Base-by-base conservation (phyloP, 2,329 filamentous ascomycete genomes). In the Sodiomyces alkalinus region DNA sequence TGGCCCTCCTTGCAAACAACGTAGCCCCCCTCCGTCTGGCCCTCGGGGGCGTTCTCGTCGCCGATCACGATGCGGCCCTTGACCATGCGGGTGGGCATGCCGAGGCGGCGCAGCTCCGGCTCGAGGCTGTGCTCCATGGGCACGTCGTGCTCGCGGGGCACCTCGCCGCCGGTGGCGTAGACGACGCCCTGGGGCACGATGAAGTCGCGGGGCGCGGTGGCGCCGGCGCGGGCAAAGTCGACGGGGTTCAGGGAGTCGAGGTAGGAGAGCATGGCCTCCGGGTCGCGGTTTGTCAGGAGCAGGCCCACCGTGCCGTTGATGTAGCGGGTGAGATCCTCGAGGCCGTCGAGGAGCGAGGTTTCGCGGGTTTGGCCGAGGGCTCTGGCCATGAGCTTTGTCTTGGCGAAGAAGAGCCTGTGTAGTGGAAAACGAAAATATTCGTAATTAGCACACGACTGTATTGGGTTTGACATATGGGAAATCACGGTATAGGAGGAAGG, bases 301-400 rank as follows among this genome's bases (percentile, higher is more conserved):
- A 98, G 70, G 32, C 90, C 90, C 34, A 94, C 82, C 44, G 80
- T 78, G 46, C 90, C 90, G 41, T 65, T 57, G 28, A 96, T 64
- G 62, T 81, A 69, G 25, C 62, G 60, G 13, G 68, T 59, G 33
- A 94, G 72, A 37, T 60, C 57, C 49, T 81, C 64, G 45, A 90
- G 72, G 49, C 82, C 81, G 24, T 80, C 71, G 41, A 82, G 80
- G 55, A 80, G 70, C 57, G 86, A 82, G 45, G 82, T 79, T 47
- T 80, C 78, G 41, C 74, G 66, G 30, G 65, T 75, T 39, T 70
- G 69, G 48, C 90, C 90, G 16, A 98, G 78, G 32, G 90, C 86
- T 58, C 90, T 87, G 44, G 81, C 76, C 85, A 96, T 96, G 54
- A 98, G 86, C 61, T 96, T 96, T 34, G 87, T 96, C 64, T 96